Conservation (phyloP, 345 rosid genomes). For the Gossypioides kirkii region DNA sequence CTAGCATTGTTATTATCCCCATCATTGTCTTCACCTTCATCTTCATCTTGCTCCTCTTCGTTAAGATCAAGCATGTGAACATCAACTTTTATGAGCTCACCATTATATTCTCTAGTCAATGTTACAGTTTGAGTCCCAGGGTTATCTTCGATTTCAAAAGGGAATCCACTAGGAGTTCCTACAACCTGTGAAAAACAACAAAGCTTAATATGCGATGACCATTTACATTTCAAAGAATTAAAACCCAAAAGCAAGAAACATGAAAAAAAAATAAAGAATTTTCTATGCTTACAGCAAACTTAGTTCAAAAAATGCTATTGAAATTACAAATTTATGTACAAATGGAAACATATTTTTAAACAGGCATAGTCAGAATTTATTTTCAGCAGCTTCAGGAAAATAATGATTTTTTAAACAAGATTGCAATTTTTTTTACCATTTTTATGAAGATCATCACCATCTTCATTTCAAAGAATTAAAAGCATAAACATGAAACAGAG, state of each 20-base stretch:
- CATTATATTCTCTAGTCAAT: slow-evolving; percentile 61
- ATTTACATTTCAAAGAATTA: neutral
- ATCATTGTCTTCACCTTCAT: slow-evolving; percentile 28
- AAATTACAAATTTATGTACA: too few relatives aligned
- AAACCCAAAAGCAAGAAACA: neutral
- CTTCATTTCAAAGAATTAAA: neutral
- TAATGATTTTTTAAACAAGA: neutral
- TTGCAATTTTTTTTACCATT: too few relatives aligned
- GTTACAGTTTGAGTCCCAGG: slow-evolving; percentile 55
- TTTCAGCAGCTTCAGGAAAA: neutral
- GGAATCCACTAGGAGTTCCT: slow-evolving; percentile 58
- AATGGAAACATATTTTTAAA: too few relatives aligned
- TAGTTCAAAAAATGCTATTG: too few relatives aligned
- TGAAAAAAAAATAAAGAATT: too few relatives aligned
- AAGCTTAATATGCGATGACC: neutral
- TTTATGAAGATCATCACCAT: neutral
- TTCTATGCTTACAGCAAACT: too few relatives aligned
- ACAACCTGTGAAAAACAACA: slow-evolving; percentile 34
- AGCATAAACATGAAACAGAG: neutral
- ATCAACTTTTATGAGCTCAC: slow-evolving; percentile 62
- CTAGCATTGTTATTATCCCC: slow-evolving; percentile 42
- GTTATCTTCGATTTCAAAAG: slow-evolving; percentile 71
- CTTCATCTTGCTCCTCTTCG: slow-evolving; percentile 27
- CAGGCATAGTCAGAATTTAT: too few relatives aligned
- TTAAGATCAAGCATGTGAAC: slow-evolving; percentile 89